Percentiles rank a stretch among this genome's conserved stretches.
phyloP scores from a whole-genome alignment of 495 filamentous ascomycete genomes.

The Friedmanniomyces endolithicus region DNA sequence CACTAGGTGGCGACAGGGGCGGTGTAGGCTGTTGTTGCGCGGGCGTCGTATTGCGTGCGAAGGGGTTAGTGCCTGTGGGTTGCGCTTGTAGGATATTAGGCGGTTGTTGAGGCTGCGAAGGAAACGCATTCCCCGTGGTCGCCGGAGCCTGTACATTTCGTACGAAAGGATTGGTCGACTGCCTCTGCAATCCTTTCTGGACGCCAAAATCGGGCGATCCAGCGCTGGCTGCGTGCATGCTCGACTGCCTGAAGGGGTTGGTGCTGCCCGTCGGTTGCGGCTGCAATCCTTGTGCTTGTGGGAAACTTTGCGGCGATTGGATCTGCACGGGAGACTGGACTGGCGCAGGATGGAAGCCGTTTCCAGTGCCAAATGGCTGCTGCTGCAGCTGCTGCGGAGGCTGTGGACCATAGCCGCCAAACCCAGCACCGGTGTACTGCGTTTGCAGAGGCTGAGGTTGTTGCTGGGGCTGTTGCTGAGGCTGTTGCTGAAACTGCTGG shows the following conservation, averaged over 20 bases:
- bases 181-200: conserved; percentile 30
- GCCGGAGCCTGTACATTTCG: conserved; percentile 49
- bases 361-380: conserved; percentile 40
- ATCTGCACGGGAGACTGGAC: conserved; percentile 4
- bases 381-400: conserved; percentile 40
- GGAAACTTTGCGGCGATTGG: conserved; percentile 6
- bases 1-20: background rate
- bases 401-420: conserved; percentile 64
- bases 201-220: background rate
- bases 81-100: conserved; percentile 42
- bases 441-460: conserved; percentile 29
- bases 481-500: conserved; percentile 32
- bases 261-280: conserved; percentile 23
- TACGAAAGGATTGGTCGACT: conserved; percentile 76
- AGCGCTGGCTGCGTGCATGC: conserved; percentile 14
- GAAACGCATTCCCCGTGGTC: background rate
- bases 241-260: conserved; percentile 30
- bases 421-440: conserved; percentile 64
- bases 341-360: conserved; percentile 7
- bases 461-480: conserved; percentile 34
- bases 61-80: conserved; percentile 62
- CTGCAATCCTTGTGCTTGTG: conserved; percentile 14
- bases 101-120: conserved; percentile 24
- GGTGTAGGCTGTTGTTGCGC: conserved; percentile 33
- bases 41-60: conserved; percentile 44